These are phyloP conservation scores for Capsicum chinense DNA, from an alignment of 257 asterid genomes.

Conservation along the genomic window DNA sequence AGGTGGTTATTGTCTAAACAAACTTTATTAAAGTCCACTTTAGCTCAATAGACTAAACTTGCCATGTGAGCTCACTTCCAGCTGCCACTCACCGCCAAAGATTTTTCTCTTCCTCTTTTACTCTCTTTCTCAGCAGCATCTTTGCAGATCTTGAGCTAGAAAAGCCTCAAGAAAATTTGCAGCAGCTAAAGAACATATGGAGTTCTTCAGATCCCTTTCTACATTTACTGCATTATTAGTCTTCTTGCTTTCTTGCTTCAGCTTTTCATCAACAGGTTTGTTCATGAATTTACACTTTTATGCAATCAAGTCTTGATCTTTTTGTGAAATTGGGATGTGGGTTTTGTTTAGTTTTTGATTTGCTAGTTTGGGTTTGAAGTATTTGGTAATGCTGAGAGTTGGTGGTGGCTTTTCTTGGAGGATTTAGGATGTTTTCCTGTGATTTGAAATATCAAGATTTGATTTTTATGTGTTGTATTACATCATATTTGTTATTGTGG, in stretches of 20 bases:
- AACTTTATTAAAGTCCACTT: conserved; percentile 38
- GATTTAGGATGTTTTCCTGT: background rate
- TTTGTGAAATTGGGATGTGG: background rate
- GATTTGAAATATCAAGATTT: background rate
- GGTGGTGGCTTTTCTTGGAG: background rate
- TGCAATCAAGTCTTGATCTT: background rate
- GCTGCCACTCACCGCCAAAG: conserved; percentile 41
- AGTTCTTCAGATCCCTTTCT: conserved; percentile 43
- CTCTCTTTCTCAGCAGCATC: conserved; percentile 23
- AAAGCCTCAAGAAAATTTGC: conserved; percentile 24
- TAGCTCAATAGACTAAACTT: conserved; percentile 21
- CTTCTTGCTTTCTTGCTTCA: conserved; percentile 60
- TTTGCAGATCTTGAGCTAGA: conserved; percentile 51
- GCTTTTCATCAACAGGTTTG: conserved; percentile 64
- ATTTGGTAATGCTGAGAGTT: background rate
- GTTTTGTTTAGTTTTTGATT: background rate
- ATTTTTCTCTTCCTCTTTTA: conserved; percentile 15
- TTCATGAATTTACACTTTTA: background rate
- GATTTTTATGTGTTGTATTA: conserved; percentile 12
- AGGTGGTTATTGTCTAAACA: conserved; percentile 8
- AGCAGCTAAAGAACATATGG: conserved; percentile 43
- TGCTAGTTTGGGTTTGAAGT: conserved; percentile 21
- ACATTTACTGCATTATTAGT: conserved; percentile 43
- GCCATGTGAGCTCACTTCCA: conserved; percentile 30
- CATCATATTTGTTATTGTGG: background rate